phyloP scores from a whole-genome alignment of 805 yeast species.

The Scheffersomyces amazonensis region DNA sequence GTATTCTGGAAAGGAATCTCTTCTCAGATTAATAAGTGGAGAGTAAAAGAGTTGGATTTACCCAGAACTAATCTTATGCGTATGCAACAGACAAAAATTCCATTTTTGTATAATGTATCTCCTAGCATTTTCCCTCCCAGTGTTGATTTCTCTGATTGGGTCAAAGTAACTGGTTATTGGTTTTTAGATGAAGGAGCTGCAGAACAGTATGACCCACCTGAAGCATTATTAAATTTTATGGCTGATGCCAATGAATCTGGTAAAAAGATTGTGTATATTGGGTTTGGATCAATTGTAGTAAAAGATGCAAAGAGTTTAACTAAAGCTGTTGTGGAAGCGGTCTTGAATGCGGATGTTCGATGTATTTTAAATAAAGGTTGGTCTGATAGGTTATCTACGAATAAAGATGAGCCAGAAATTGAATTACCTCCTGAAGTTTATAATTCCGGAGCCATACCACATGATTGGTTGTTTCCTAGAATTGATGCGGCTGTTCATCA shows the following conservation, averaged over 20 bases:
- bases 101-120: conserved; percentile 85
- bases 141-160: conserved; percentile 92
- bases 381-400: conserved; percentile 68
- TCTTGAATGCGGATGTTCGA: conserved; percentile 72
- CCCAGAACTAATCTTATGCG: conserved; percentile 67
- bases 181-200: conserved; percentile 67
- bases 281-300: conserved; percentile 95
- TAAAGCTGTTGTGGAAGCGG: conserved; percentile 74
- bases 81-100: conserved; percentile 75
- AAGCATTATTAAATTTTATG: conserved; percentile 57
- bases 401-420: conserved; percentile 29
- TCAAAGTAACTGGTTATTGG: conserved; percentile 96
- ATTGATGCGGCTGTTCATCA: conserved; percentile 96
- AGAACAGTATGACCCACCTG: conserved; percentile 56
- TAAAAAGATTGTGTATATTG: conserved; percentile 83
- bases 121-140: conserved; percentile 90
- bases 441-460: conserved; percentile 75
- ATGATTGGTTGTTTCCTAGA: conserved; percentile 89
- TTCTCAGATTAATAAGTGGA: conserved; percentile 84
- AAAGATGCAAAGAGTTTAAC: conserved; percentile 78
- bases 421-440: conserved; percentile 65
- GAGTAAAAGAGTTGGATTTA: conserved; percentile 62
- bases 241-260: conserved; percentile 53
- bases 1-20: conserved; percentile 92
- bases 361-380: conserved; percentile 93